Evolutionary conservation across 441 rosid genomes (phyloP), one percentile per base, ranked within the genome.

Genomic region (Erodium chrysanthum): DNA sequence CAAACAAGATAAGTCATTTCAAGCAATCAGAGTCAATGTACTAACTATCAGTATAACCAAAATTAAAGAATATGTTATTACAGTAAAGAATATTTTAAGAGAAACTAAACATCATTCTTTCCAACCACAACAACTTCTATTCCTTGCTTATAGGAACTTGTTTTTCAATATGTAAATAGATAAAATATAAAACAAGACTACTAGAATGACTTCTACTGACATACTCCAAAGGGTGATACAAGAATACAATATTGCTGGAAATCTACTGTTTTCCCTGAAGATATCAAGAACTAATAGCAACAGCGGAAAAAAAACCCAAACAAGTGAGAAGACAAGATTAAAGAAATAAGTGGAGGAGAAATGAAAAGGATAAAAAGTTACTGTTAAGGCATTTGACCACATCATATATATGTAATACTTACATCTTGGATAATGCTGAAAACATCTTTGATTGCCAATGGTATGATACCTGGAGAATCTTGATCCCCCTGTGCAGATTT

Each of bases 361-460:
- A 58, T 11, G 29, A 11, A 58, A 9, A 21, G 14, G 17, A 21
- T 25, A 22, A 21, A 21, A 58, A 25, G 4, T 21, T 25, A 58
- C 3, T 25, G 29, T 58, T 12, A 10, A 58, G 42, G 11, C 42
- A 37, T 37, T 37, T 37, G 42, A 42, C 64, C 27, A 22, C 27
- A 35, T 29, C 54, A 46, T 12, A 61, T 52, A 17, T 4, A 12
- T 7, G 11, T 2, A 66, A 66, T 65, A 83, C 96, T 85, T 85
- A 87, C 99, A 77, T 95, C 99, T 81, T 92, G 99, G 74, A 95
- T 96, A 23, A 84, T 88, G 90, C 97, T 84, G 86, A 96, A 96
- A 29, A 92, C 98, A 33, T 96, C 99, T 81, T 92, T 92, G 75
- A 96, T 96, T 27, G 99, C 99, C 76, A 96, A 82, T 1, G 99